Evolutionary conservation across 2,329 filamentous ascomycete genomes (phyloP).

Genomic region (Ceratocystis papillata): DNA sequence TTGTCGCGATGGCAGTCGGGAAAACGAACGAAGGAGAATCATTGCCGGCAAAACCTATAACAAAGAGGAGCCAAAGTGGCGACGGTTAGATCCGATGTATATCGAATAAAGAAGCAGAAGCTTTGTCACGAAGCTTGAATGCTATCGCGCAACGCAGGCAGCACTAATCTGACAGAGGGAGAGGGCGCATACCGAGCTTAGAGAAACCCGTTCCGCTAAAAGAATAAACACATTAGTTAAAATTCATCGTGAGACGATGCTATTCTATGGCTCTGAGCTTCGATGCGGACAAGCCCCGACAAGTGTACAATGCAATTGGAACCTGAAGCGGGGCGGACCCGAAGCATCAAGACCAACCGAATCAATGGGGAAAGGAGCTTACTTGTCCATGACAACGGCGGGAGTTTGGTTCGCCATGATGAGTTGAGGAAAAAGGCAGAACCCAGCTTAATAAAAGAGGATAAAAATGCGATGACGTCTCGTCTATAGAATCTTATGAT

Average conservation of each 20-base stretch:
- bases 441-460: conserved; percentile 1
- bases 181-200: conserved; percentile 67
- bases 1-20: conserved; percentile 95
- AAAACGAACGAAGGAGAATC: conserved; percentile 99
- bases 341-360: conserved; percentile 7
- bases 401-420: conserved; percentile 94
- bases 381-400: conserved; percentile 99
- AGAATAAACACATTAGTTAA: conserved; percentile 32
- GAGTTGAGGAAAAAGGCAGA: conserved; percentile 23
- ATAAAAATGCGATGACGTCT: conserved; percentile 1
- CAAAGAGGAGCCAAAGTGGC: conserved; percentile 20
- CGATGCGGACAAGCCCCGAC: not conserved
- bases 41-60: conserved; percentile 88
- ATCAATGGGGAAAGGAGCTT: conserved; percentile 38
- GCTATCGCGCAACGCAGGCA: conserved; percentile 8
- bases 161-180: not conserved
- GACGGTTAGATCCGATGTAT: conserved; percentile 19
- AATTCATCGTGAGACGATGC: conserved; percentile 19
- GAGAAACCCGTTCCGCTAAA: conserved; percentile 96
- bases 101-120: conserved; percentile 19
- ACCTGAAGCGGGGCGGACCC: conserved; percentile 18
- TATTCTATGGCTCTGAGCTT: not conserved
- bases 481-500: not conserved
- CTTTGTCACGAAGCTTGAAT: conserved; percentile 10
- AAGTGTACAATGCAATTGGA: conserved; percentile 12